These are phyloP conservation scores for Ambrosia artemisiifolia DNA, from an alignment of 129 eudicot genomes.

Conservation along the genomic window DNA sequence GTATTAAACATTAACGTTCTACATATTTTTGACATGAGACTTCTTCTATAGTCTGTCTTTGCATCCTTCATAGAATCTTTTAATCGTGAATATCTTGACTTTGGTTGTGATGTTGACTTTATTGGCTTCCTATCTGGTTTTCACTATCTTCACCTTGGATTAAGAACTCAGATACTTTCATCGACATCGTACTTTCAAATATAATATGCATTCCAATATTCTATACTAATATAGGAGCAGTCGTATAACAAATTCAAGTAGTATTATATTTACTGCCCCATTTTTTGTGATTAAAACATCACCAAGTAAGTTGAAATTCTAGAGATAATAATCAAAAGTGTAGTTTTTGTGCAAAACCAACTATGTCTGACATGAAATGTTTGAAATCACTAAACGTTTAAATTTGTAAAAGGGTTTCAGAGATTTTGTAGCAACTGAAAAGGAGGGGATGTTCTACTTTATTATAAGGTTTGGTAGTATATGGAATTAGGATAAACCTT, in stretches of 20 bases:
- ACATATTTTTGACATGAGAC: not conserved
- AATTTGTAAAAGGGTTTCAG: not conserved
- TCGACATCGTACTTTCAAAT: not conserved
- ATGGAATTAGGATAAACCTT: not conserved
- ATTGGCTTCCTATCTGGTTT: conserved; percentile 5
- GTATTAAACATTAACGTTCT: not conserved
- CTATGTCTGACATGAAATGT: not conserved
- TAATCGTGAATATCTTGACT: conserved; percentile 4
- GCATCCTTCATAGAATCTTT: not conserved
- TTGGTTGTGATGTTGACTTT: not conserved
- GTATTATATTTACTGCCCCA: not conserved
- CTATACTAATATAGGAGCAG: not conserved
- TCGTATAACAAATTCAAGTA: not conserved
- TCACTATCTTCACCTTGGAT: not conserved
- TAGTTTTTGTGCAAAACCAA: not conserved
- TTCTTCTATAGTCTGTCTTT: conserved; percentile 3
- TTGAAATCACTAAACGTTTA: not conserved
- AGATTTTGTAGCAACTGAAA: not conserved
- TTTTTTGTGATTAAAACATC: not conserved
- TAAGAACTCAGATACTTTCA: conserved; percentile 5
- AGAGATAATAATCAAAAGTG: not conserved
- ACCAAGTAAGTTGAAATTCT: not conserved
- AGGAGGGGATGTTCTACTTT: not conserved
- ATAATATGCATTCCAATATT: conserved; percentile 3
- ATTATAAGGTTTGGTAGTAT: not conserved